Conservation (phyloP, 2,329 filamentous ascomycete genomes). For the Colletotrichum lini region DNA sequence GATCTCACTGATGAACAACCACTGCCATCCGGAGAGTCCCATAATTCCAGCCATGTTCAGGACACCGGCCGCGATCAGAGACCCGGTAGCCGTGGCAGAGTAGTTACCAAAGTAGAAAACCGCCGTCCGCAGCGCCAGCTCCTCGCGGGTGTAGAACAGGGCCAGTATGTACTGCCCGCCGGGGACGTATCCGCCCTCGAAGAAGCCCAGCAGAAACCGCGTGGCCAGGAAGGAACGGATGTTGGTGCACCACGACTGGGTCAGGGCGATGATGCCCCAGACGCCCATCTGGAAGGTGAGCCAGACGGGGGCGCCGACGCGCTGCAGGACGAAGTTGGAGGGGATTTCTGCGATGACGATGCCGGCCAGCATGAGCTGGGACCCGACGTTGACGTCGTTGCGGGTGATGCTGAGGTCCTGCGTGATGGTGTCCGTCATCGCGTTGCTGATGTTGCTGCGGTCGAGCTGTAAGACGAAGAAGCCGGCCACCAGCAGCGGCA, state of each 20-base stretch:
- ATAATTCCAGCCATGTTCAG: constrained; percentile 26
- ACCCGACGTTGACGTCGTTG: constrained; percentile 66
- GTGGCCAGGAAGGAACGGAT: constrained; percentile 46
- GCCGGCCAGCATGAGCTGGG: constrained; percentile 65
- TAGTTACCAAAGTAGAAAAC: constrained; percentile 61
- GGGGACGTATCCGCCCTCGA: constrained; percentile 52
- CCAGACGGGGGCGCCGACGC: constrained; percentile 46
- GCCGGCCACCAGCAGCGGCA: constrained; percentile 50
- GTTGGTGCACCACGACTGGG: constrained; percentile 48
- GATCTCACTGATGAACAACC: constrained; percentile 39
- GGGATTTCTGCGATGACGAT: constrained; percentile 62
- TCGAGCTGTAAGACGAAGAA: constrained; percentile 54
- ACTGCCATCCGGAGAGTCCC: constrained; percentile 41
- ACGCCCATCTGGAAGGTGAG: constrained; percentile 46
- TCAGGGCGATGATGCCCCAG: constrained; percentile 50
- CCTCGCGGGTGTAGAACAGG: constrained; percentile 49
- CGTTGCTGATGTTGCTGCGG: constrained; percentile 62
- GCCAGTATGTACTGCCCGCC: constrained; percentile 52
- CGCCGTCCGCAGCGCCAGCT: constrained; percentile 51
- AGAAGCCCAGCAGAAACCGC: constrained; percentile 49
- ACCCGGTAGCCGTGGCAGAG: constrained; percentile 46
- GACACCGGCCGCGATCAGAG: constrained; percentile 38
- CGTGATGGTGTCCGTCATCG: constrained; percentile 65
- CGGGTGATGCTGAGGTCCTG: constrained; percentile 63
- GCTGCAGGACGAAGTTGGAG: constrained; percentile 54